These are phyloP conservation scores for Sporothrix protearum DNA, from an alignment of 2,329 filamentous ascomycete genomes.

Conservation along the genomic window DNA sequence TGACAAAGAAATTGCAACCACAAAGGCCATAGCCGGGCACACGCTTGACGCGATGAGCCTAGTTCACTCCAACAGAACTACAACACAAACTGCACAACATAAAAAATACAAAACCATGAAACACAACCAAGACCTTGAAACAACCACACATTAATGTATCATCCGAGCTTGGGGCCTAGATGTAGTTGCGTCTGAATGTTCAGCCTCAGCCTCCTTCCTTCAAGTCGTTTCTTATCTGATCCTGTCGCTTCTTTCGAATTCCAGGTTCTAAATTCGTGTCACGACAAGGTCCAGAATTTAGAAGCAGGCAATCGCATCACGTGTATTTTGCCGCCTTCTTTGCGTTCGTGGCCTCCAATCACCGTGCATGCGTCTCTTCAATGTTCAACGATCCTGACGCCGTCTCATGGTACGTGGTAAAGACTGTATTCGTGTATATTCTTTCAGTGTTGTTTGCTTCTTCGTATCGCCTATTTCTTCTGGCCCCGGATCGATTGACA, in stretches of 20 bases:
- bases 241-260: background rate
- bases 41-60: background rate
- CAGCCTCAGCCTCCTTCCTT: background rate
- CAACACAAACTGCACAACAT: background rate
- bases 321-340: background rate
- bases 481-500: background rate
- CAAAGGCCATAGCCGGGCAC: background rate
- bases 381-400: background rate
- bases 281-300: background rate
- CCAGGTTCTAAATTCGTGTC: background rate
- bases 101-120: background rate
- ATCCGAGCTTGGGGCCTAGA: background rate
- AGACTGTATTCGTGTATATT: background rate
- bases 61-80: background rate
- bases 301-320: background rate
- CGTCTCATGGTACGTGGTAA: background rate
- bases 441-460: background rate
- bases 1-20: background rate
- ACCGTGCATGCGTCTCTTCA: background rate
- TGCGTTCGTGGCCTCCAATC: background rate
- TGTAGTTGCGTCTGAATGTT: background rate
- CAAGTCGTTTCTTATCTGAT: background rate
- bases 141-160: conserved; percentile 1
- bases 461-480: background rate
- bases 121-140: background rate